These are phyloP conservation scores for Nepenthes mirabilis DNA, from an alignment of 148 eudicot genomes.

Conservation along the genomic window DNA sequence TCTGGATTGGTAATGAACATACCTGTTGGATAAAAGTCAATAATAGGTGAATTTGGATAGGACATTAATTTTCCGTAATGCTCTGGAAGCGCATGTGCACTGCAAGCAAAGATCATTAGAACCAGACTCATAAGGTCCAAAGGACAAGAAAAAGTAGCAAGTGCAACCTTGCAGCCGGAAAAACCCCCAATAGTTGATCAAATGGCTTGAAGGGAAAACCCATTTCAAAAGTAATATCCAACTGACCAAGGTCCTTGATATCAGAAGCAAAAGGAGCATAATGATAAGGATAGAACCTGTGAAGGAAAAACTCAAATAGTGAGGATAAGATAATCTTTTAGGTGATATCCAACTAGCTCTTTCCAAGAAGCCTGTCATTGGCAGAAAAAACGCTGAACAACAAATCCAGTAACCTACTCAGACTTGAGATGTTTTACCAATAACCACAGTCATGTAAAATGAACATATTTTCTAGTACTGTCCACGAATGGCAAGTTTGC, in stretches of 20 bases:
- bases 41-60: constrained; percentile 73
- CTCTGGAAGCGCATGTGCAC: constrained; percentile 92
- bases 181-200: constrained; percentile 89
- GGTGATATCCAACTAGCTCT: no score
- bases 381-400: no score
- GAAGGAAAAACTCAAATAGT: constrained; percentile 4
- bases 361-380: no score
- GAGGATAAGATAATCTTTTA: no score
- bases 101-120: constrained; percentile 35
- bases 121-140: constrained; percentile 6
- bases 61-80: constrained; percentile 77
- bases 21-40: constrained; percentile 93
- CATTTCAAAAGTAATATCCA: constrained; percentile 66
- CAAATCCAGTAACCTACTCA: no score
- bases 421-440: no score
- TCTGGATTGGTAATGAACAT: constrained; percentile 2
- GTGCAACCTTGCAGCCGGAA: constrained; percentile 91
- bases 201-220: constrained; percentile 95
- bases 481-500: no score
- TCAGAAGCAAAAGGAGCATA: constrained; percentile 99
- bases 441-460: no score
- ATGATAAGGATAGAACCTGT: constrained; percentile 98
- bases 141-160: constrained; percentile 1
- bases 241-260: constrained; percentile 51
- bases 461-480: no score